Base-by-base conservation (phyloP, 192 early-diverging fungal species). In the Backusella psychrophila region DNA sequence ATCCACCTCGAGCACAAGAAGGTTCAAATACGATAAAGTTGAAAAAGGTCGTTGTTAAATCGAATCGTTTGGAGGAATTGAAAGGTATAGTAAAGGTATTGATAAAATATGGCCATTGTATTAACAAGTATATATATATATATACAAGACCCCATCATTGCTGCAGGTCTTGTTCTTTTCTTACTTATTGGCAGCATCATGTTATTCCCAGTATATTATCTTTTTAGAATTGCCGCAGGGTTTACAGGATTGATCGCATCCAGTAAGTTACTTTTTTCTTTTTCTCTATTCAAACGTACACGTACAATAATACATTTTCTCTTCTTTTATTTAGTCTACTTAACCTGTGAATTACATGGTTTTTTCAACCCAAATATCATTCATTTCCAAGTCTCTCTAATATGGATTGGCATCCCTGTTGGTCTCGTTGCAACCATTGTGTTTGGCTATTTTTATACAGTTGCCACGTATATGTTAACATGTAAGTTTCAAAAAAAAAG, bases 141-240 rank as follows among this genome's bases (percentile, higher is more conserved):
- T 39, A 41, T 36, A n/a, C 21, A 69, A 46, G 75, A 67, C 34
- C 21, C 23, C 12, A 1, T 63, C 11, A n/a, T 14, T 1, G 34
- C 44, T 14, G 63, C 71, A 11, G 19, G 42, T 42, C 33, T 15
- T 31, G 35, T 63, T 41, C n/a, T 73, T 0, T 39, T 72, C 17
- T 23, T 73, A 4, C 15, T 42, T 33, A 41, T 71, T 9, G 77
- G 77, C 6, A n/a, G 73, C 11, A 44, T 44, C 41, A 46, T 73
- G 6, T 35, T 71, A 23, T 80, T 87, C 59, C 63, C 81, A 39
- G 86, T 81, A 8, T 78, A 78, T 73, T 53, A 66, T 21, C 56
- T 86, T 39, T 88, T 88, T 80, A 83, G 79, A 31, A 39, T 81
- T 6, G 69, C 85, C 49, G 39, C 83, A 17, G 76, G 71, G 29